A percentile compares a stretch with the other conserved stretches of the same genome.
Conservation (phyloP, 192 early-diverging fungal species). For the Dissophora globulifera region DNA sequence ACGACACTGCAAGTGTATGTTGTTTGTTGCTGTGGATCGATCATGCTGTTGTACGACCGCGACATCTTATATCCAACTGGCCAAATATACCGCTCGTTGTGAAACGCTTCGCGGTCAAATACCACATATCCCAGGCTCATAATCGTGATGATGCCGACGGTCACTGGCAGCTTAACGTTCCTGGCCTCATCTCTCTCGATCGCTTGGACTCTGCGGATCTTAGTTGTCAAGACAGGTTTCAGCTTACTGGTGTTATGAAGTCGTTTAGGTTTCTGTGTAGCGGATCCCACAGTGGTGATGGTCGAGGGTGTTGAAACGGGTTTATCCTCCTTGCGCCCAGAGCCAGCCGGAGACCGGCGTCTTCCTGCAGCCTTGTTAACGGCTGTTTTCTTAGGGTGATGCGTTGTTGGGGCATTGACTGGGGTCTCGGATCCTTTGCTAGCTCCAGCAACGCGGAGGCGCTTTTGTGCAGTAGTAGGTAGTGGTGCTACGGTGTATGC, state of each 20-base stretch:
- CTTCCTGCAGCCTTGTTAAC: background rate
- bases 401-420: background rate
- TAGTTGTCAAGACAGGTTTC: slow-evolving; percentile 9
- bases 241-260: slow-evolving; percentile 40
- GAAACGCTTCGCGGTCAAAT: slow-evolving; percentile 79
- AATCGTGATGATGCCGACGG: slow-evolving; percentile 83
- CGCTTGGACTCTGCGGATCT: slow-evolving; percentile 20
- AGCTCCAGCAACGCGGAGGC: background rate
- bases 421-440: slow-evolving; percentile 1
- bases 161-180: slow-evolving; percentile 77
- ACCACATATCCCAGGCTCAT: slow-evolving; percentile 77
- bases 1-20: slow-evolving; percentile 82
- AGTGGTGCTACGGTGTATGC: background rate
- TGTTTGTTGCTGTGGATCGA: slow-evolving; percentile 58
- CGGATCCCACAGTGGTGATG: slow-evolving; percentile 39
- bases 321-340: slow-evolving; percentile 7
- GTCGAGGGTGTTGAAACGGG: slow-evolving; percentile 23
- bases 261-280: slow-evolving; percentile 41
- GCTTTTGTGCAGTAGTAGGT: background rate
- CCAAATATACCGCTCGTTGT: slow-evolving; percentile 93
- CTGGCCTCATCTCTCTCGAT: slow-evolving; percentile 71
- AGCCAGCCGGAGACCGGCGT: slow-evolving; percentile 10
- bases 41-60: slow-evolving; percentile 68
- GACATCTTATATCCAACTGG: slow-evolving; percentile 82
- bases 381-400: slow-evolving; percentile 22